Percentiles rank a stretch among this genome's conserved stretches.
phyloP scores from a whole-genome alignment of 352 stramenopile species.

The Phytopythium vexans region DNA sequence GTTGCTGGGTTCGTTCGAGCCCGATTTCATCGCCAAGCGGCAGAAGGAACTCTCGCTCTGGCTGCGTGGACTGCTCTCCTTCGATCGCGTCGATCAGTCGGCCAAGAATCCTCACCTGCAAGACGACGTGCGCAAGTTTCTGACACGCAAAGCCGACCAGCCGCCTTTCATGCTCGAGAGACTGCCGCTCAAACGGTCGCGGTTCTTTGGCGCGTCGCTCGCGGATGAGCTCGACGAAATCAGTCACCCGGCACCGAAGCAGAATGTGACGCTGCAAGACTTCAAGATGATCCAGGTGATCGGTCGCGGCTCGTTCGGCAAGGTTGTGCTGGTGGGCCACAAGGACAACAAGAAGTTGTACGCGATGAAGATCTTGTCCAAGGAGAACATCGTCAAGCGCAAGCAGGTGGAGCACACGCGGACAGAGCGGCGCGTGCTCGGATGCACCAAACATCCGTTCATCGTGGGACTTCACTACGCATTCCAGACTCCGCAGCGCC shows the following conservation, averaged over 20 bases:
- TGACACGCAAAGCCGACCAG: conserved; percentile 82
- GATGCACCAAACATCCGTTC: conserved; percentile 81
- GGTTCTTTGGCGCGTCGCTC: conserved; percentile 67
- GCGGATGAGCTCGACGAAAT: conserved; percentile 52
- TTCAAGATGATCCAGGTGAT: conserved; percentile 89
- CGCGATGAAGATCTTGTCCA: conserved; percentile 92
- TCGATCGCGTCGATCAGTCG: conserved; percentile 69
- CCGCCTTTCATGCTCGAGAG: conserved; percentile 69
- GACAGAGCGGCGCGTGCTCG: conserved; percentile 81
- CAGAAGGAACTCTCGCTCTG: conserved; percentile 69
- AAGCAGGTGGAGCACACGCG: conserved; percentile 90
- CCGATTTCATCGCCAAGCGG: conserved; percentile 74
- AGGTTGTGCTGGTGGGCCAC: conserved; percentile 85
- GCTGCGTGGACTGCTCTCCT: conserved; percentile 62
- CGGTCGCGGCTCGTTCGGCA: conserved; percentile 90
- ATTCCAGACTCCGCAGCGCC: conserved; percentile 84
- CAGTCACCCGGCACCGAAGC: conserved; percentile 18
- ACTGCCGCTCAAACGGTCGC: conserved; percentile 54
- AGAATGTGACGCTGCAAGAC: conserved; percentile 59
- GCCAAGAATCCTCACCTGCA: conserved; percentile 74
- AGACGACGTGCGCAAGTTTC: conserved; percentile 75
- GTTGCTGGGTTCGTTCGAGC: conserved; percentile 77
- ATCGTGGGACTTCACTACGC: conserved; percentile 88
- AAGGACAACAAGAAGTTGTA: conserved; percentile 87
- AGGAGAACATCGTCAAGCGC: conserved; percentile 87